Evolutionary conservation across 2,329 filamentous ascomycete genomes (phyloP).

Genomic region (Zopfia rhizophila): DNA sequence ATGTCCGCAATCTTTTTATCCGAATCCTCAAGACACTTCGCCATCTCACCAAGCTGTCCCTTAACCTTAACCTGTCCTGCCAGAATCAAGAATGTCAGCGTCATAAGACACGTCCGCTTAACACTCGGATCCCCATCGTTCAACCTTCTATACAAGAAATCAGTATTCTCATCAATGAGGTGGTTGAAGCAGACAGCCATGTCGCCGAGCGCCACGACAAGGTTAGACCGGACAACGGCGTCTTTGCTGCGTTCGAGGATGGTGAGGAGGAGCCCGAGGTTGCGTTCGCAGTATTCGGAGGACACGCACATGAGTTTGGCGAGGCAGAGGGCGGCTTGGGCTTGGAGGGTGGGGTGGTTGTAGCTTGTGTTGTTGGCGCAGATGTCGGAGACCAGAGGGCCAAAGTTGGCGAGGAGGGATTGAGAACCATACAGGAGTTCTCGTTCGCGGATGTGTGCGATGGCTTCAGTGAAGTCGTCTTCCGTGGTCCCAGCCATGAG

Average conservation of each 20-base stretch:
- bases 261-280: slow-evolving; percentile 92
- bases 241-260: slow-evolving; percentile 96
- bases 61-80: slow-evolving; percentile 99
- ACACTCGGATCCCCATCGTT: slow-evolving; percentile 90
- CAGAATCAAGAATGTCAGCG: slow-evolving; percentile 94
- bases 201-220: slow-evolving; percentile 95
- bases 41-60: slow-evolving; percentile 98
- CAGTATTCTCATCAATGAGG: slow-evolving; percentile 98
- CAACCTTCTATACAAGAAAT: slow-evolving; percentile 93
- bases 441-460: slow-evolving; percentile 84
- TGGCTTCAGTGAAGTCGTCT: slow-evolving; percentile 89
- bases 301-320: slow-evolving; percentile 99
- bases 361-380: slow-evolving; percentile 95
- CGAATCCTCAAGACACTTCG: slow-evolving; percentile 96
- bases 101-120: slow-evolving; percentile 98
- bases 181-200: slow-evolving; percentile 99
- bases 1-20: slow-evolving; percentile 94
- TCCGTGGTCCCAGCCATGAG: slow-evolving; percentile 96
- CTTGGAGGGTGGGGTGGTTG: slow-evolving; percentile 88
- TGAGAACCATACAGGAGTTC: slow-evolving; percentile 85
- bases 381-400: slow-evolving; percentile 90
- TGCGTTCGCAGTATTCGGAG: slow-evolving; percentile 93
- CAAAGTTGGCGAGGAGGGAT: slow-evolving; percentile 89
- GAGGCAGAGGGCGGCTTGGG: slow-evolving; percentile 90
- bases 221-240: slow-evolving; percentile 92